These are phyloP conservation scores for Geotrichum reessii DNA, from an alignment of 1,139 yeast species.

Conservation along the genomic window DNA sequence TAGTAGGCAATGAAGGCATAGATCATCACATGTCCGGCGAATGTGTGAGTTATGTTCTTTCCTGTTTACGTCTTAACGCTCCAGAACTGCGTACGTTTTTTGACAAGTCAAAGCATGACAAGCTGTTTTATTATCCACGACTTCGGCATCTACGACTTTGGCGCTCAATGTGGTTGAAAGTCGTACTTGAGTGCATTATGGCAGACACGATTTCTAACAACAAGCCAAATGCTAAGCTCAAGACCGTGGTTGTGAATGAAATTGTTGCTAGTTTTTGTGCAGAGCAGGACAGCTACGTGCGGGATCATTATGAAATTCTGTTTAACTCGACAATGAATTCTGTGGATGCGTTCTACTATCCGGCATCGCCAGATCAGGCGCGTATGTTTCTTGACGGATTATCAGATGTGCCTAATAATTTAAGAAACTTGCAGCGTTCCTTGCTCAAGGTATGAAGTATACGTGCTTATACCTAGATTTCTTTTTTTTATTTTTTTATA, in stretches of 20 bases:
- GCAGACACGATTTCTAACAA: neutral
- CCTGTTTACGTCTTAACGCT: constrained; percentile 7
- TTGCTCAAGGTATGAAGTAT: constrained; percentile 1
- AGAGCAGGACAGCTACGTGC: constrained; percentile 11
- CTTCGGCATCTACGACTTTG: constrained; percentile 16
- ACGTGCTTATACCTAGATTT: neutral
- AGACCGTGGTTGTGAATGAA: neutral
- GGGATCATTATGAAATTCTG: constrained; percentile 12
- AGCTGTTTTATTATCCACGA: constrained; percentile 16
- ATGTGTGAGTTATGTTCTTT: constrained; percentile 12
- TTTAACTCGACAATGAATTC: constrained; percentile 4
- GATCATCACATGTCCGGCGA: constrained; percentile 17
- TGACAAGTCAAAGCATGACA: constrained; percentile 8
- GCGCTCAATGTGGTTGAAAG: constrained; percentile 19
- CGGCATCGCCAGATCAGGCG: constrained; percentile 6
- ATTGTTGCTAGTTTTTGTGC: constrained; percentile 2
- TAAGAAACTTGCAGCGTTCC: constrained; percentile 4
- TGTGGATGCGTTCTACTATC: neutral
- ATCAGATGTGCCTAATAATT: constrained; percentile 1
- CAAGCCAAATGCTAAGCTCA: neutral
- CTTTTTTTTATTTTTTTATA: neutral
- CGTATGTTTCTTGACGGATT: constrained; percentile 9
- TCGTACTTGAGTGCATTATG: constrained; percentile 13
- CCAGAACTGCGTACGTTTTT: constrained; percentile 7
- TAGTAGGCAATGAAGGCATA: constrained; percentile 10